Evolutionary conservation across 192 early-diverging fungal species (phyloP).

Genomic region (Coemansia sp.): DNA sequence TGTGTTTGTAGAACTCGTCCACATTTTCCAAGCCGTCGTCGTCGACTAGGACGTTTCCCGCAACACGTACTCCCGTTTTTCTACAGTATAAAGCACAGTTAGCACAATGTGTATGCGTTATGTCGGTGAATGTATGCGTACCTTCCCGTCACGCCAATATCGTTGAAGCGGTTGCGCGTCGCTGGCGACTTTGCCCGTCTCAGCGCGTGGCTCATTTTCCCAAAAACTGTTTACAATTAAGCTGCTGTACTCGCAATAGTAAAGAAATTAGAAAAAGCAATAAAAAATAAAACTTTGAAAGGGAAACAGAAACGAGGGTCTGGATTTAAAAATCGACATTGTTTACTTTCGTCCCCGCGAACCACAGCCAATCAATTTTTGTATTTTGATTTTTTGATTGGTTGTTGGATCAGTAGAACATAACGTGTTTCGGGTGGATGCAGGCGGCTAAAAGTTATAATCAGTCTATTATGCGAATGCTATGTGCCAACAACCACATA

Average conservation of each 20-base stretch:
- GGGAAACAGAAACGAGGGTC: background rate
- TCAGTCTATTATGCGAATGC: background rate
- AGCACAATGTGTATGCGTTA: background rate
- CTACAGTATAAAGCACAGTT: conserved; percentile 8
- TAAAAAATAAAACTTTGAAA: background rate
- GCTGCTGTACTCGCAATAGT: background rate
- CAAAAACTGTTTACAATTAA: background rate
- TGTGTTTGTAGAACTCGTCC: conserved; percentile 45
- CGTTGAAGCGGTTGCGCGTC: conserved; percentile 5
- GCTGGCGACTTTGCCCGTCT: conserved; percentile 9
- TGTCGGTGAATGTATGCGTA: background rate
- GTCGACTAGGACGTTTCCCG: conserved; percentile 36
- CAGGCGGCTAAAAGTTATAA: background rate
- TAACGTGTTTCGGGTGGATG: too few species aligned
- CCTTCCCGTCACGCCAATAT: conserved; percentile 12
- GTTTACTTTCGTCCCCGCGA: background rate
- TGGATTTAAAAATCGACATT: conserved; percentile 1
- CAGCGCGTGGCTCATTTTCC: background rate
- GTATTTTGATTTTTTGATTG: background rate
- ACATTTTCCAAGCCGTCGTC: conserved; percentile 46
- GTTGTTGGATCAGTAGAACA: background rate
- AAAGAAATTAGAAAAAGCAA: background rate
- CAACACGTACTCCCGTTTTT: conserved; percentile 44
- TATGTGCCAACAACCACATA: too few species aligned
- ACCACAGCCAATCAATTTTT: background rate